Evolutionary conservation across 306 rosid genomes (phyloP), one percentile per base, ranked within the genome.

Genomic region (Oemleria cerasiformis): DNA sequence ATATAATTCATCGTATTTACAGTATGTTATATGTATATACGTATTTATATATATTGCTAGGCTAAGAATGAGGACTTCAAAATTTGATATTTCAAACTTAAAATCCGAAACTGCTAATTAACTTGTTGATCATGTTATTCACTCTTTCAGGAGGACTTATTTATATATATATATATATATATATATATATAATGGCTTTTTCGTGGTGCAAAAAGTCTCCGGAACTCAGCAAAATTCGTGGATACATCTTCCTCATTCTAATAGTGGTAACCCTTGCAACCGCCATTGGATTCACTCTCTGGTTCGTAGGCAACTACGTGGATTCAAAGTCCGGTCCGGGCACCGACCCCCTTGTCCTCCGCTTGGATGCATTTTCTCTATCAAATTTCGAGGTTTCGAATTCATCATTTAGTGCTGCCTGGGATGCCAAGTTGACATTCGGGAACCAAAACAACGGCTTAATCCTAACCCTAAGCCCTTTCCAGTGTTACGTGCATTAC

Each of bases 321-420:
- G 82, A 78, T 71, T 72, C 77, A n/a, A 72, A 72, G 72, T 72
- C 82, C 9, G 82, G 82, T 10, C 82, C 82, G 5, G 73, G 73
- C 36, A 78, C 77, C 2, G 77, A 66, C 16, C 77, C 80, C 36
- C 84, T 65, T 21, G 50, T 71, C 20, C 70, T 75, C 71, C 67
- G 60, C 14, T 43, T 80, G 30, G 62, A 80, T 39, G 34, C 80
- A 11, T 75, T 71, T 39, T 71, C 77, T 8, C 57, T 66, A 19
- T 65, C 71, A 5, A 58, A 78, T 42, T 59, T 78, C 10, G 49
- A 40, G 16, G 63, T 72, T 44, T 72, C 71, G 17, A 42, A 65
- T 8, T 75, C 77, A 6, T 59, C 70, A 19, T 62, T 80, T n/a
- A 59, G 70, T 0, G 80, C 74, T 15, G 48, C 65, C 20, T 80